phyloP scores from a whole-genome alignment of 129 eudicot species.

The Saposhnikovia divaricata region DNA sequence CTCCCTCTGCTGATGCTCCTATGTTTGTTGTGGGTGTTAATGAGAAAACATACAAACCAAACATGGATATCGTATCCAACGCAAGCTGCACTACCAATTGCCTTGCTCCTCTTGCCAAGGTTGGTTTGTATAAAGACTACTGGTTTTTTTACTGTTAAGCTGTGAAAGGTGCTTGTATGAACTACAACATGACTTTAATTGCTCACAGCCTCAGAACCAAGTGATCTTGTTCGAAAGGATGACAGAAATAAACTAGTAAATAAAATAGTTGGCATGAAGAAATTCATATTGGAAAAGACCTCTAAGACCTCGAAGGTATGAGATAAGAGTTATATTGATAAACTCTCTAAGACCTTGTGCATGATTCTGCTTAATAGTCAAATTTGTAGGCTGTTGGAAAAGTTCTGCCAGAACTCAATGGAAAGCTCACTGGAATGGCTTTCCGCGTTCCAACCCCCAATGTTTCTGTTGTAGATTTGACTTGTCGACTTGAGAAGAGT shows the following conservation, averaged over 20 bases:
- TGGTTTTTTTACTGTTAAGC: neutral
- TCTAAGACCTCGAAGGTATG: conserved; percentile 89
- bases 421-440: conserved; percentile 98
- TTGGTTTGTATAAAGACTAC: conserved; percentile 6
- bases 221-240: neutral
- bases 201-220: neutral
- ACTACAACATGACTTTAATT: neutral
- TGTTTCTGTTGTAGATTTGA: conserved; percentile 95
- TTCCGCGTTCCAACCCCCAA: conserved; percentile 92
- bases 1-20: conserved; percentile 98
- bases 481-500: conserved; percentile 88
- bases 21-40: conserved; percentile 98
- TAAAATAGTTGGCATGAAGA: neutral
- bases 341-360: neutral
- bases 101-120: conserved; percentile 99
- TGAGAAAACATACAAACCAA: conserved; percentile 75
- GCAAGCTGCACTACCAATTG: conserved; percentile 98
- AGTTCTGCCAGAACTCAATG: conserved; percentile 88
- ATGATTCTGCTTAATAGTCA: neutral
- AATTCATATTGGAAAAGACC: conserved; percentile 16
- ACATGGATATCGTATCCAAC: conserved; percentile 92
- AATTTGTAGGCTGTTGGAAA: conserved; percentile 82
- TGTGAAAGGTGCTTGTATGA: neutral
- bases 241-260: neutral
- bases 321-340: neutral